phyloP scores from a whole-genome alignment of 371 early-diverging fungal species.

The Rhizomucor miehei region DNA sequence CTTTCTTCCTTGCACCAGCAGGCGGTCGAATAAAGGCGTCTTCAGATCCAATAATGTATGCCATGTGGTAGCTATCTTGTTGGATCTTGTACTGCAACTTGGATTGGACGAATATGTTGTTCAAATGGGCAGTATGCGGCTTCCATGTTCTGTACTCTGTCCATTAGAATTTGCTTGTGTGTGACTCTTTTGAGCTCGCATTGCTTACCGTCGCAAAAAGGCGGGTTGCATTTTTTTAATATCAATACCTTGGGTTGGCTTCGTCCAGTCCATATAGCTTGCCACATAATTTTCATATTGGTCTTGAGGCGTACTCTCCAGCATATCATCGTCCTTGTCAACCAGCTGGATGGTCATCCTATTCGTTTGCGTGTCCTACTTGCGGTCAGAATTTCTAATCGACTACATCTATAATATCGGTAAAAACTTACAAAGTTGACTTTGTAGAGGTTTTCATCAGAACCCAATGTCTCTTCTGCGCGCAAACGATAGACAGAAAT shows the following conservation, averaged over 20 bases:
- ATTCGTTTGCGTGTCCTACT: conserved; percentile 54
- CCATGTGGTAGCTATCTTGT: conserved; percentile 55
- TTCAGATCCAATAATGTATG: conserved; percentile 50
- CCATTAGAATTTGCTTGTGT: conserved; percentile 30
- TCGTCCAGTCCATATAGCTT: conserved; percentile 77
- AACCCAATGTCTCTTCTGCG: conserved; percentile 73
- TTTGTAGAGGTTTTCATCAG: conserved; percentile 84
- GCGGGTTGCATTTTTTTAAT: conserved; percentile 51
- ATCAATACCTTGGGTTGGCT: conserved; percentile 72
- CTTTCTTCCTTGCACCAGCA: not conserved
- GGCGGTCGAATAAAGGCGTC: conserved; percentile 57
- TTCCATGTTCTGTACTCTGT: conserved; percentile 55
- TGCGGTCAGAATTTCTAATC: not conserved
- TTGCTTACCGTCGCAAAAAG: conserved; percentile 62
- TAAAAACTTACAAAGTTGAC: conserved; percentile 73
- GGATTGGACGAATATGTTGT: conserved; percentile 60
- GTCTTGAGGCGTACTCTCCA: conserved; percentile 82
- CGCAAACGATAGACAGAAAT: conserved; percentile 73
- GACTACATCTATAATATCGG: not conserved
- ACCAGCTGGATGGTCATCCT: conserved; percentile 83
- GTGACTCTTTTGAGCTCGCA: conserved; percentile 16
- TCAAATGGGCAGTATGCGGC: conserved; percentile 71
- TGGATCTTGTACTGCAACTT: conserved; percentile 92
- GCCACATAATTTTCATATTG: conserved; percentile 93
- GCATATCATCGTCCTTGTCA: conserved; percentile 80